A percentile compares a stretch with the other conserved stretches of the same genome.
These are phyloP conservation scores for Rhizopogon sp. DNA, from an alignment of 768 basidiomycete species.

Conservation along the genomic window DNA sequence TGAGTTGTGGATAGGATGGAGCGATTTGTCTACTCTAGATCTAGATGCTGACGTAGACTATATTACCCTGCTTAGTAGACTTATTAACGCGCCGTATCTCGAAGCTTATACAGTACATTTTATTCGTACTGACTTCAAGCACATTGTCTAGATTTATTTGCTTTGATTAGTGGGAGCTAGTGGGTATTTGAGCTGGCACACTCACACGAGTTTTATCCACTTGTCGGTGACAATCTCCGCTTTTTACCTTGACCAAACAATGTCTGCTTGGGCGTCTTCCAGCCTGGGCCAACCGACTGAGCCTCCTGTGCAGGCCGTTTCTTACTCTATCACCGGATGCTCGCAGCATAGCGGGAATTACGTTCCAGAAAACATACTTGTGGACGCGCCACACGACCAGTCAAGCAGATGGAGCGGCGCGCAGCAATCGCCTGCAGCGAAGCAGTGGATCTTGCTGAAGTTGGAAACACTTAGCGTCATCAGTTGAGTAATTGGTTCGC, in stretches of 20 bases:
- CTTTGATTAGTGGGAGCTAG: not conserved
- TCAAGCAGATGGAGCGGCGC: slow-evolving; percentile 75
- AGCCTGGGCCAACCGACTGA: not conserved
- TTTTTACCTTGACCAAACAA: not conserved
- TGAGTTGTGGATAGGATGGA: not conserved
- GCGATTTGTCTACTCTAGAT: not conserved
- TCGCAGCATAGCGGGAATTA: slow-evolving; percentile 73
- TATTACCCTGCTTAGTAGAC: not conserved
- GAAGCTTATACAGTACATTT: not conserved
- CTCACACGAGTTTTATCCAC: not conserved
- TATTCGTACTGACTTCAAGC: not conserved
- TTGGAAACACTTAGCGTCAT: slow-evolving; percentile 57
- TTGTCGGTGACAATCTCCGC: not conserved
- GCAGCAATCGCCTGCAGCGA: slow-evolving; percentile 46
- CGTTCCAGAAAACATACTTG: slow-evolving; percentile 61
- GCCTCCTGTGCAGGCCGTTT: slow-evolving; percentile 19
- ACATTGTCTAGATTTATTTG: not conserved
- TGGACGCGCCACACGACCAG: slow-evolving; percentile 59
- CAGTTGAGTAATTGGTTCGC: slow-evolving; percentile 43
- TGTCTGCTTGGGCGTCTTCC: slow-evolving; percentile 3
- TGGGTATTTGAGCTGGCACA: too few species aligned
- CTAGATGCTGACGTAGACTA: not conserved
- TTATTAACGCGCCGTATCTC: not conserved
- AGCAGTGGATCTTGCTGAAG: slow-evolving; percentile 69
- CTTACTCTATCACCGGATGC: slow-evolving; percentile 53